Evolutionary conservation across 306 rosid genomes (phyloP).

Genomic region (Pterocarpus santalinus): DNA sequence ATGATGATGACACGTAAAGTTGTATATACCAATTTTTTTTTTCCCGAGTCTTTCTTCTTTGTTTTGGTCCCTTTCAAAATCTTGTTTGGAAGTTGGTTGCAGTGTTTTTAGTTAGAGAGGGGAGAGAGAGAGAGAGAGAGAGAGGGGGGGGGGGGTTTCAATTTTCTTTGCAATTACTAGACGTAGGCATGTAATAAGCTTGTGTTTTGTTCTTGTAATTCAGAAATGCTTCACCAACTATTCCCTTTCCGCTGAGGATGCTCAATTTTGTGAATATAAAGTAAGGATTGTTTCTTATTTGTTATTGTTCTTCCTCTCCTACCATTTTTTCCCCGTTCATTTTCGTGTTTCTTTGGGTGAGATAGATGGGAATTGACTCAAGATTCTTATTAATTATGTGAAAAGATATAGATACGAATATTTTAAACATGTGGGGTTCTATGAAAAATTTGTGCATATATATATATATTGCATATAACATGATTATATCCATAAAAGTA

Average conservation of each 20-base stretch:
- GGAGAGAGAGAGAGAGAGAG: no score
- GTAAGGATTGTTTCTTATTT: conserved; percentile 43
- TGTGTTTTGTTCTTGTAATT: conserved; percentile 57
- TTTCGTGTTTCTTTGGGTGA: background rate
- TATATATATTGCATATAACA: no score
- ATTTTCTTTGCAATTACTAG: conserved; percentile 56
- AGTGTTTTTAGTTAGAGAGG: conserved; percentile 41
- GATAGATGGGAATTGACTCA: no score
- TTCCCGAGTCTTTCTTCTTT: background rate
- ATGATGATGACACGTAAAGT: conserved; percentile 48
- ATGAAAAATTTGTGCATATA: no score
- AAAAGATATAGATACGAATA: no score
- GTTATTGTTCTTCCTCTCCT: background rate
- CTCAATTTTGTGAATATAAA: conserved; percentile 57
- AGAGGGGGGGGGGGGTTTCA: conserved; percentile 26
- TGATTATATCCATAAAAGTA: no score
- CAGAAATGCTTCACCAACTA: conserved; percentile 52
- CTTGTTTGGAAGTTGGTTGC: background rate
- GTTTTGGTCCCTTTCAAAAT: conserved; percentile 14
- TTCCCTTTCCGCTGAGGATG: conserved; percentile 42
- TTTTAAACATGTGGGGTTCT: no score
- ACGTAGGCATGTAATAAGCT: conserved; percentile 73
- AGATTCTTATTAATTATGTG: no score
- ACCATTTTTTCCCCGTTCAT: background rate
- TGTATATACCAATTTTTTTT: conserved; percentile 54